These are phyloP conservation scores for Pseudogymnoascus sp. DNA, from an alignment of 2,329 filamentous ascomycete genomes.

Conservation along the genomic window DNA sequence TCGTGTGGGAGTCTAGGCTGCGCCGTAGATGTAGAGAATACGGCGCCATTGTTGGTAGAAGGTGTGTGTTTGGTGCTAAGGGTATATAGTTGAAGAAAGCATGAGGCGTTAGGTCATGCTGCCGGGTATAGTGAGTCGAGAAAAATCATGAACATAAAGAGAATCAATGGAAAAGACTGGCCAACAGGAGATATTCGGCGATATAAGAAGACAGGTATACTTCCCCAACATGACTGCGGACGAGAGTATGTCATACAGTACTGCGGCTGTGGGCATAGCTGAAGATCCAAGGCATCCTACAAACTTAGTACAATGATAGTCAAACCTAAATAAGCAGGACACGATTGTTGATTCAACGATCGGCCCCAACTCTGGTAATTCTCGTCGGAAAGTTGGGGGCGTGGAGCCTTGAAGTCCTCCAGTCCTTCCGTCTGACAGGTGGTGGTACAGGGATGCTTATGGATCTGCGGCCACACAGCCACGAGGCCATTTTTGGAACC, in stretches of 20 bases:
- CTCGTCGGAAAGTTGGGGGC: background rate
- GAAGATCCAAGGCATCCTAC: background rate
- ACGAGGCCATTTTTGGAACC: slow-evolving; percentile 4
- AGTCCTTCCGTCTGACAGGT: background rate
- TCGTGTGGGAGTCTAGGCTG: background rate
- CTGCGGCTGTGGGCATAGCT: background rate
- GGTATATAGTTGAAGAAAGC: background rate
- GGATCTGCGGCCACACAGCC: background rate
- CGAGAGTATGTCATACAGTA: background rate
- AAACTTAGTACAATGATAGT: background rate
- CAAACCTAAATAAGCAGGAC: slow-evolving; percentile 3
- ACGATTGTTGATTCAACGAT: background rate
- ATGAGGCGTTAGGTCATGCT: background rate
- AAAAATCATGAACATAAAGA: background rate
- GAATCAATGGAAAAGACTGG: background rate
- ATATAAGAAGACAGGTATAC: slow-evolving; percentile 1
- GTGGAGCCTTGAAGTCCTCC: background rate
- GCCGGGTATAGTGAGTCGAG: background rate
- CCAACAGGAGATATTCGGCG: background rate
- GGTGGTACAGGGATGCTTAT: background rate
- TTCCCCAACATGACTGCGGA: background rate
- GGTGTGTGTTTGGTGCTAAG: background rate
- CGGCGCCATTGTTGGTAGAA: background rate
- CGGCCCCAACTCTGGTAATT: background rate
- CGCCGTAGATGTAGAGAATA: background rate